Evolutionary conservation across 2,329 filamentous ascomycete genomes (phyloP).

Genomic region (Nemania sp.): DNA sequence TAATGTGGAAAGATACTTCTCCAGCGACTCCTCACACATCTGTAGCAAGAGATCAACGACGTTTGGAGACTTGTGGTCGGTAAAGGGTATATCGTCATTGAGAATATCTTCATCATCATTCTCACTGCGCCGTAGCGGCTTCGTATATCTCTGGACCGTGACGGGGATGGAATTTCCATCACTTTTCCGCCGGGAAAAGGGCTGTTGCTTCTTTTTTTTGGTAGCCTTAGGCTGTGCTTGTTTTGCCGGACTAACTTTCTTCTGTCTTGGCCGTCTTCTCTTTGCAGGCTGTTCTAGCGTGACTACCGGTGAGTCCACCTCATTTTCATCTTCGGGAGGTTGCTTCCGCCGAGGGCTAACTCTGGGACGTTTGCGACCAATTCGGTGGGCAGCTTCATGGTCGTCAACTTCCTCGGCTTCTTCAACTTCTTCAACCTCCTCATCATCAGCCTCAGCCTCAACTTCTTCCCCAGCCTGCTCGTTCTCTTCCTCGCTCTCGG

Average conservation of each 20-base stretch:
- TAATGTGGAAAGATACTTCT: slow-evolving; percentile 62
- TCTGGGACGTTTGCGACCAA: slow-evolving; percentile 60
- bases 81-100: slow-evolving; percentile 65
- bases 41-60: slow-evolving; percentile 72
- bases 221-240: slow-evolving; percentile 55
- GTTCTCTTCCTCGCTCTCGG: slow-evolving; percentile 45
- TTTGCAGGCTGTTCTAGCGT: slow-evolving; percentile 52
- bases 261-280: slow-evolving; percentile 52
- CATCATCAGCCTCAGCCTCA: slow-evolving; percentile 15
- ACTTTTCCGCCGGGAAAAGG: slow-evolving; percentile 42
- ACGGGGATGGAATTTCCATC: slow-evolving; percentile 61
- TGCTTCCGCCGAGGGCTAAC: slow-evolving; percentile 51
- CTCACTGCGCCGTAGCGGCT: slow-evolving; percentile 55
- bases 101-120: slow-evolving; percentile 59
- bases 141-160: slow-evolving; percentile 71
- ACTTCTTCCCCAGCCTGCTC: slow-evolving; percentile 17
- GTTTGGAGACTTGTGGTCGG: slow-evolving; percentile 67
- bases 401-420: slow-evolving; percentile 60
- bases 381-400: slow-evolving; percentile 56
- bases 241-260: slow-evolving; percentile 56
- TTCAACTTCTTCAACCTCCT: slow-evolving; percentile 36
- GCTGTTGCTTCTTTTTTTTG: slow-evolving; percentile 42
- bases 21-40: slow-evolving; percentile 71
- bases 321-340: slow-evolving; percentile 56
- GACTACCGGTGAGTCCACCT: slow-evolving; percentile 54